Evolutionary conservation across 371 early-diverging fungal species (phyloP).

Genomic region (Mucor plumbeus): DNA sequence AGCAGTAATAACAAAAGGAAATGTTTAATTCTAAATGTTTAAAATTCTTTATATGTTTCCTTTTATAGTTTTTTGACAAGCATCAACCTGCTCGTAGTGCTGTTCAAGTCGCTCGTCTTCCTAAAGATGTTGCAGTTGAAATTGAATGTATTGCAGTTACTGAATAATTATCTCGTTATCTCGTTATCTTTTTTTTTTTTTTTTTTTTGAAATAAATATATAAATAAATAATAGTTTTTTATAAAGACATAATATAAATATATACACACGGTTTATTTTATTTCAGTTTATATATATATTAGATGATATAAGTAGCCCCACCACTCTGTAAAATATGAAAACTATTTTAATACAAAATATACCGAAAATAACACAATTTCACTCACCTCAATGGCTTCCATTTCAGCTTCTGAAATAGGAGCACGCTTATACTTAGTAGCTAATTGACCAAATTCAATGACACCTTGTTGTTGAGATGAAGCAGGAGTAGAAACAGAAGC

Average conservation of each 20-base stretch:
- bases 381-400: constrained; percentile 57
- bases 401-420: constrained; percentile 48
- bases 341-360: not conserved
- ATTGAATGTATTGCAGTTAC: constrained; percentile 85
- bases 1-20: not conserved
- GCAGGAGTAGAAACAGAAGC: constrained; percentile 17
- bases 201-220: too few relatives aligned
- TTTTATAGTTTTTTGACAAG: constrained; percentile 58
- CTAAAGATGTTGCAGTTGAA: constrained; percentile 88
- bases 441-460: constrained; percentile 44
- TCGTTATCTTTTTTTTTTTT: not conserved
- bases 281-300: constrained; percentile 1
- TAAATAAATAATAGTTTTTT: not conserved
- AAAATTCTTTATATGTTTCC: not conserved
- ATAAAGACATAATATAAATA: not conserved
- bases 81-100: constrained; percentile 87
- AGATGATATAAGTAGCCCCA: constrained; percentile 41
- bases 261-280: not conserved
- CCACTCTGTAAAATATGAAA: constrained; percentile 32
- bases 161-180: constrained; percentile 12
- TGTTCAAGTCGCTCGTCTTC: constrained; percentile 90
- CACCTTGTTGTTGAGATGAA: constrained; percentile 19
- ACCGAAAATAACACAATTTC: not conserved
- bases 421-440: constrained; percentile 46
- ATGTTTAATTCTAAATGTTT: not conserved